Base-by-base conservation (phyloP, 305 asterid genomes). In the Vinca major region DNA sequence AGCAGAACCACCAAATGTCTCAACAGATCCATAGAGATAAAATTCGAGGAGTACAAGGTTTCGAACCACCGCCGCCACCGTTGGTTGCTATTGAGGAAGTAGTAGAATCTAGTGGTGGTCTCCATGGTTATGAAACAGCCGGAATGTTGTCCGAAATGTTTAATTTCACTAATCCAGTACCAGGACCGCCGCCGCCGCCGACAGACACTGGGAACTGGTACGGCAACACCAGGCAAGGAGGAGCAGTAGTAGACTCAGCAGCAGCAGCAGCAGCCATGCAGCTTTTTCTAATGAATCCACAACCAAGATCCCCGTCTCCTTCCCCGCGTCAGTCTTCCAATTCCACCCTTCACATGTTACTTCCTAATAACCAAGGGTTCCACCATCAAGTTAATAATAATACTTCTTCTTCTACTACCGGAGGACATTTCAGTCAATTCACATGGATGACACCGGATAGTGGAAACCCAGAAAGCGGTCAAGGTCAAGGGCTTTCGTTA, bases 11-110 rank as follows among this genome's bases (percentile, higher is more conserved):
- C 1, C 95, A 90, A 56, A 78, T 87, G 78, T 83, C 92, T 7
- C 96, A 90, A 54, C 96, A 94, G 92, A 88, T 94, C 89, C 96
- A 93, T 13, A 81, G 96, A 45, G 95, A 94, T 50, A 94, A 91
- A 61, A 81, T 89, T 26, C 33, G 33, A 16, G 70, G 96, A 52
- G 85, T 79, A 9, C 95, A 81, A 71, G 92, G 95, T 43, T 92
- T 86, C 71, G 92, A 26, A 26, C 33, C 33, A 1, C 33, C 33
- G 33, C 33, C 33, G 33, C 33, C 33, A 26, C 33, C 33, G 33
- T 26, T 26, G 17, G 86, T 77, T 47, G 91, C 77, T 2, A 78
- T 85, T 50, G 95, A 83, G 45, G 90, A 86, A 50, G 94, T 81
- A 50, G 94, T 81, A 14, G 87, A 87, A 75, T 20, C 89, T 2